These are phyloP conservation scores for Talaromyces sp. DNA, from an alignment of 2,329 filamentous ascomycete genomes.

Conservation along the genomic window DNA sequence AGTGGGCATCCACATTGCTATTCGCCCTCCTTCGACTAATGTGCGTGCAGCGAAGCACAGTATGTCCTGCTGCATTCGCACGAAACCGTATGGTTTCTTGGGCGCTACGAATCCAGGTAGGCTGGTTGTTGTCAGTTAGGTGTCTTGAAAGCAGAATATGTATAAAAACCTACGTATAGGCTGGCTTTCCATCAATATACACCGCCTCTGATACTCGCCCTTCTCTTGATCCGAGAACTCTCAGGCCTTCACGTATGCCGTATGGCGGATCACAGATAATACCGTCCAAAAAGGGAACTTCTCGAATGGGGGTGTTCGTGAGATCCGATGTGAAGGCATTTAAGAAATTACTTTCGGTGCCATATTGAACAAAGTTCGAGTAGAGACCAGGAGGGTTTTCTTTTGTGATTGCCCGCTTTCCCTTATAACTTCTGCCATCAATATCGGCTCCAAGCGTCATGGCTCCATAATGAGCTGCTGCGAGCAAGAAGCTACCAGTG, in stretches of 20 bases:
- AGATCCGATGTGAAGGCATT: conserved; percentile 81
- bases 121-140: conserved; percentile 25
- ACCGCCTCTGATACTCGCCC: conserved; percentile 47
- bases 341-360: conserved; percentile 58
- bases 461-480: conserved; percentile 85
- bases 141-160: not conserved
- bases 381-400: conserved; percentile 40
- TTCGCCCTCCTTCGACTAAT: conserved; percentile 69
- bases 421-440: conserved; percentile 81
- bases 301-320: conserved; percentile 73
- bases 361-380: conserved; percentile 83
- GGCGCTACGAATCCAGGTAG: conserved; percentile 71
- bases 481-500: conserved; percentile 86
- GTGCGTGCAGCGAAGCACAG: conserved; percentile 71
- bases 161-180: conserved; percentile 54
- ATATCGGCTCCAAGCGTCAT: conserved; percentile 83
- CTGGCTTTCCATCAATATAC: conserved; percentile 62
- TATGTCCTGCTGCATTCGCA: conserved; percentile 84
- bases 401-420: conserved; percentile 46
- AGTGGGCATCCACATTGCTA: conserved; percentile 97
- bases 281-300: conserved; percentile 65
- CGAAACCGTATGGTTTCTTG: conserved; percentile 87
- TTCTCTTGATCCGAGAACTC: conserved; percentile 75
- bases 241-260: conserved; percentile 84
- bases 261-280: conserved; percentile 96